Percentiles rank a stretch among this genome's conserved stretches.
These are phyloP conservation scores for Penicillium chermesinum DNA, from an alignment of 495 filamentous ascomycete genomes.

Conservation along the genomic window DNA sequence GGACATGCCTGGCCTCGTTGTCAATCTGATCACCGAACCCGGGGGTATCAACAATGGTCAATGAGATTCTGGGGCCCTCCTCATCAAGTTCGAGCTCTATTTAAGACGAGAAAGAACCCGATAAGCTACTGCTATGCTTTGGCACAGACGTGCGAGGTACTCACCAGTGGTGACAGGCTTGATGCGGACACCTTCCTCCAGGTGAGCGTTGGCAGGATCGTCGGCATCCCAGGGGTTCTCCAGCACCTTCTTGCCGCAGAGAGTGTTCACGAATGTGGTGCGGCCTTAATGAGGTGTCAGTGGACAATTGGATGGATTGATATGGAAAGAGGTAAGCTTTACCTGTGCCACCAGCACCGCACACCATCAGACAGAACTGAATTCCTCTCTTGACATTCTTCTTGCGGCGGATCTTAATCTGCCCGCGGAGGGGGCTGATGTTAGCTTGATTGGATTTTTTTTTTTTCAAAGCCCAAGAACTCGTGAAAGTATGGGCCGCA, in stretches of 20 bases:
- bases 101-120: neutral
- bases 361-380: conserved; percentile 99
- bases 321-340: conserved; percentile 29
- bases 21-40: conserved; percentile 99
- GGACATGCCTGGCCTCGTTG: conserved; percentile 87
- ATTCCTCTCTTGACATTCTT: conserved; percentile 99
- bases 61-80: conserved; percentile 94
- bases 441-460: conserved; percentile 23
- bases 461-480: too few species aligned
- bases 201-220: conserved; percentile 78
- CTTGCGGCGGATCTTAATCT: conserved; percentile 98
- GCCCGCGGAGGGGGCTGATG: conserved; percentile 16
- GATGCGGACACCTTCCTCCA: conserved; percentile 96
- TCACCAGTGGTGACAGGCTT: conserved; percentile 97
- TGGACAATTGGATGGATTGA: conserved; percentile 21
- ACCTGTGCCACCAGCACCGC: conserved; percentile 97
- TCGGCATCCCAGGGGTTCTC: conserved; percentile 75
- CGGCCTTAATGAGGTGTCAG: conserved; percentile 57
- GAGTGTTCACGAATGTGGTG: conserved; percentile 98
- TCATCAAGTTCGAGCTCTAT: conserved; percentile 94
- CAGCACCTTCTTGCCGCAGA: conserved; percentile 92
- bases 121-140: neutral
- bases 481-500: conserved; percentile 24
- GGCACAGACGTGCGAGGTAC: conserved; percentile 24
- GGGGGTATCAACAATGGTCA: conserved; percentile 97